A percentile compares a stretch with the other conserved stretches of the same genome.
These are phyloP conservation scores for Hibiscus trionum DNA, from an alignment of 345 rosid species.

Conservation along the genomic window DNA sequence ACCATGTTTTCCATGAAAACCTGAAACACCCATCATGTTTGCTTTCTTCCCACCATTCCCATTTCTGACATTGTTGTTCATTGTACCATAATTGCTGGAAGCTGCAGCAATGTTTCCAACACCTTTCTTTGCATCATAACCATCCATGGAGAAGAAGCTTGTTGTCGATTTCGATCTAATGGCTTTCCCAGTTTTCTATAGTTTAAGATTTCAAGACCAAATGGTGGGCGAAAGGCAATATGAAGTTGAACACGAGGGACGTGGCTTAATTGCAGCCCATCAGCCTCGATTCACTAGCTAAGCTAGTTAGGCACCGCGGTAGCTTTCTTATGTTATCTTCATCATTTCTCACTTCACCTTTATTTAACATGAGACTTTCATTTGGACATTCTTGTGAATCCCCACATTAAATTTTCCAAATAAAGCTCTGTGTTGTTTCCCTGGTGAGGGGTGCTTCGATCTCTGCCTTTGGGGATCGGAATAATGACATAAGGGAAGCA, in stretches of 20 bases:
- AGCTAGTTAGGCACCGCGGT: neutral
- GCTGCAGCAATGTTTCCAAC: too few species aligned
- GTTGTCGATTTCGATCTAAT: constrained; percentile 1
- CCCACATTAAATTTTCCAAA: too few species aligned
- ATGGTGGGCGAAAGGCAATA: constrained; percentile 17
- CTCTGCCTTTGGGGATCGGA: constrained; percentile 19
- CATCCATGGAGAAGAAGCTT: too few species aligned
- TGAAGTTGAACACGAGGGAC: neutral
- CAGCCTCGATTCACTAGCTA: constrained; percentile 1
- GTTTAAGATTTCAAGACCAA: constrained; percentile 21
- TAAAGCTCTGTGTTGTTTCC: constrained; percentile 9
- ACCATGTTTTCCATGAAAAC: too few species aligned
- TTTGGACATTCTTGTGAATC: too few species aligned
- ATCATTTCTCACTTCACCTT: too few species aligned
- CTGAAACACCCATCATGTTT: too few species aligned
- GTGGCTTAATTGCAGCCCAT: constrained; percentile 2
- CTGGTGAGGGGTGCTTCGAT: constrained; percentile 16
- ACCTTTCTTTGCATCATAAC: too few species aligned
- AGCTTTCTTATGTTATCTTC: neutral
- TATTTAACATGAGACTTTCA: too few species aligned
- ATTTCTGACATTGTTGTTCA: too few species aligned
- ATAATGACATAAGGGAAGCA: constrained; percentile 32
- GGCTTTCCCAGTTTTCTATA: constrained; percentile 3
- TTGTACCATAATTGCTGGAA: too few species aligned
- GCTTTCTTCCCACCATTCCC: too few species aligned